Evolutionary conservation across 495 filamentous ascomycete genomes (phyloP).

Genomic region (Penicillium canescens): DNA sequence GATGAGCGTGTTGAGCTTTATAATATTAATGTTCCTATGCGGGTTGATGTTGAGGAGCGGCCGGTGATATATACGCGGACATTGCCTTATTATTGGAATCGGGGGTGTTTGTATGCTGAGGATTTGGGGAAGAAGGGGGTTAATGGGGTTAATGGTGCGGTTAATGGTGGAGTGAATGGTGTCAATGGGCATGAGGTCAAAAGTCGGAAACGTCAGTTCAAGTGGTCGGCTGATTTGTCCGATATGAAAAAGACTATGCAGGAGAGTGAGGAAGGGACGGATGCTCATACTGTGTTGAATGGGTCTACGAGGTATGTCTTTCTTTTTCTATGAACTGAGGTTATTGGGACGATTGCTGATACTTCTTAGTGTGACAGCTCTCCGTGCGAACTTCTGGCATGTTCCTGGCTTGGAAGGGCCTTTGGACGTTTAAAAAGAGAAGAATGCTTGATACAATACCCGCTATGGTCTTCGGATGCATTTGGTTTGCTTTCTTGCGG

Average conservation of each 20-base stretch:
- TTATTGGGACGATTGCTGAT: constrained; percentile 8
- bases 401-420: constrained; percentile 65
- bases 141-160: constrained; percentile 22
- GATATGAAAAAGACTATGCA: constrained; percentile 50
- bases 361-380: constrained; percentile 73
- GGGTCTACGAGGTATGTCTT: constrained; percentile 51
- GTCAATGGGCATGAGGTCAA: constrained; percentile 19
- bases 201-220: constrained; percentile 35
- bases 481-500: constrained; percentile 7
- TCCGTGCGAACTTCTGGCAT: constrained; percentile 92
- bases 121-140: constrained; percentile 6
- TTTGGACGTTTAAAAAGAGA: constrained; percentile 57
- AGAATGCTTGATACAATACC: constrained; percentile 5
- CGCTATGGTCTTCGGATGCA: constrained; percentile 8
- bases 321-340: not conserved
- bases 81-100: constrained; percentile 82
- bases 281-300: constrained; percentile 90
- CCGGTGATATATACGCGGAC: constrained; percentile 76
- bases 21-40: constrained; percentile 82
- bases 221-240: constrained; percentile 44
- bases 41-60: constrained; percentile 52
- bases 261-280: constrained; percentile 69
- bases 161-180: constrained; percentile 54
- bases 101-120: constrained; percentile 81
- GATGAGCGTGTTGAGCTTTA: constrained; percentile 78